Evolutionary conservation across 345 rosid genomes (phyloP), one percentile per base, ranked within the genome.

Genomic region (Salix brachista): DNA sequence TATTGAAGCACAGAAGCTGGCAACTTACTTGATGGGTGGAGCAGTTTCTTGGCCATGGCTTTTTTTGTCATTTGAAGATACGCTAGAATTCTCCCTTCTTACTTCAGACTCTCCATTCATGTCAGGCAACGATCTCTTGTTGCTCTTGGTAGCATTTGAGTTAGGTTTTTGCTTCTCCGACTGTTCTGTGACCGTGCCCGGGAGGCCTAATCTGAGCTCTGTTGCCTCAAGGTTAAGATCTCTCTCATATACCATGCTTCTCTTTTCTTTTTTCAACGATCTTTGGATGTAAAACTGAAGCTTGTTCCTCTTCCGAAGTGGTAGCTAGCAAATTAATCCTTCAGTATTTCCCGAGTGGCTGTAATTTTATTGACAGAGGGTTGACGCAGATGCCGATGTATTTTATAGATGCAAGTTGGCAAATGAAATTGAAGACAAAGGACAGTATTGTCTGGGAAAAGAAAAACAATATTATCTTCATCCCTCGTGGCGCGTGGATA

Each of bases 161-260:
- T 1, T 17, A 39, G 76, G 48, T 42, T 69, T 58, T 56, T 69
- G 74, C 76, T 78, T 73, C 48, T 62, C 62, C 1, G 23, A 25
- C 39, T 72, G 74, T 32, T 74, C 50, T 17, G n/a, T 16, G 34
- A 46, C 52, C 0, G 80, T 75, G 64, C 88, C 87, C 17, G 88
- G 87, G 0, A 85, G 61, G 66, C 88, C 88, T 80, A 85, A 48
- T 19, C 90, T 75, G 72, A 87, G 88, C 83, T 83, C 87, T 0
- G 88, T 87, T 8, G 87, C 90, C 26, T 83, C 86, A 16, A 85
- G 78, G 54, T 85, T 81, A 21, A 87, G 85, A 26, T 83, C 84
- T 74, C 79, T 82, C 67, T 80, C 80, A n/a, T 70, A 83, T 28
- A 41, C 80, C 86, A 83, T 82, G 6, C 17, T 19, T 62, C 39